These are phyloP conservation scores for Phytophthora quininea DNA, from an alignment of 352 stramenopile genomes.

Conservation along the genomic window DNA sequence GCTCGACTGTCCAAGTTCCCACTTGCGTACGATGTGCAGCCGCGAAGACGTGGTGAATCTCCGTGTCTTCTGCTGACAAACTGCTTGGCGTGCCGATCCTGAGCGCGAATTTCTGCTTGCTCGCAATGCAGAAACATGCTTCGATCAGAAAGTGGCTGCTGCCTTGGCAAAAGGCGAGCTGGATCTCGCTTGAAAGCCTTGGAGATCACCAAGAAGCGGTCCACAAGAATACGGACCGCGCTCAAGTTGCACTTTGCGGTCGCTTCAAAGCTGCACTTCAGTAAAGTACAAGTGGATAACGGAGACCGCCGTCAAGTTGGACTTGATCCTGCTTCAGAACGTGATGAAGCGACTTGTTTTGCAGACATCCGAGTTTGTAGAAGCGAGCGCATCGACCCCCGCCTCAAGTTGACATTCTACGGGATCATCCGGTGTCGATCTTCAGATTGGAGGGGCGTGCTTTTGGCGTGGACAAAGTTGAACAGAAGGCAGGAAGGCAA, in stretches of 20 bases:
- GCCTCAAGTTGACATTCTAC: slow-evolving; percentile 22
- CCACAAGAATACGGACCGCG: slow-evolving; percentile 8
- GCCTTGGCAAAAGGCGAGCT: not conserved
- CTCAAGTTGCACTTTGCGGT: not conserved
- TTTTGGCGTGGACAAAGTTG: not conserved
- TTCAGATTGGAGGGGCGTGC: not conserved
- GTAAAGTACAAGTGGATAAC: not conserved
- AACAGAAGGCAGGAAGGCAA: not conserved
- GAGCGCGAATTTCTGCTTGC: not conserved
- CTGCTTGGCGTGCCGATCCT: not conserved
- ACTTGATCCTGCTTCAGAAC: too few relatives aligned
- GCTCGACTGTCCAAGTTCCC: not conserved
- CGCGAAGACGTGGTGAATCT: not conserved
- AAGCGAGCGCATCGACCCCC: slow-evolving; percentile 25
- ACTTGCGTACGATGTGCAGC: slow-evolving; percentile 3
- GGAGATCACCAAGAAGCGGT: slow-evolving; percentile 37
- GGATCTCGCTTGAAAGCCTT: slow-evolving; percentile 12
- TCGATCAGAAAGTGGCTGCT: not conserved
- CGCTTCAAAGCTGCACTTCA: not conserved
- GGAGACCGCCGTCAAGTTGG: too few relatives aligned
- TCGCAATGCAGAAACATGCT: not conserved
- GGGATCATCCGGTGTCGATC: not conserved
- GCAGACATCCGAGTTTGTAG: slow-evolving; percentile 16
- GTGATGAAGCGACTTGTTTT: slow-evolving; percentile 4
- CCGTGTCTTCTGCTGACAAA: not conserved